Conservation (phyloP, 2,329 filamentous ascomycete genomes). For the Penicillium digitatum region DNA sequence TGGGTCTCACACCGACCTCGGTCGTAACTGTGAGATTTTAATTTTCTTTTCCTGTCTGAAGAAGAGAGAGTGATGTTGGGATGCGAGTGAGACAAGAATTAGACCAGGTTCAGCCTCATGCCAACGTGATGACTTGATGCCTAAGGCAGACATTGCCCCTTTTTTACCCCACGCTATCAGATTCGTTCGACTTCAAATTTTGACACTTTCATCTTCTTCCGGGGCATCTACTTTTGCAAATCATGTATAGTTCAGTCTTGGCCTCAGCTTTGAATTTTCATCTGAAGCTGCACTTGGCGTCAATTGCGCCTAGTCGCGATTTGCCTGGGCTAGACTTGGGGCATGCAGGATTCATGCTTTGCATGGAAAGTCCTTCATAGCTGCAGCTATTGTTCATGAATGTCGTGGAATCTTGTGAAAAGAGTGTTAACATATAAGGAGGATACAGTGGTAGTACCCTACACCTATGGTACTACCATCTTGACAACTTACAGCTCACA, state of each 20-base stretch:
- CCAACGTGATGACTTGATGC: background rate
- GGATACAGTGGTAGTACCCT: background rate
- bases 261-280: background rate
- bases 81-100: background rate
- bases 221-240: background rate
- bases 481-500: background rate
- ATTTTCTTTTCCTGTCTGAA: background rate
- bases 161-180: slow-evolving; percentile 7
- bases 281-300: background rate
- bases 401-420: background rate
- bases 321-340: background rate
- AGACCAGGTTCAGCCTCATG: slow-evolving; percentile 1
- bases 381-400: background rate
- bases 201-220: background rate
- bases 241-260: background rate
- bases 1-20: slow-evolving; percentile 9
- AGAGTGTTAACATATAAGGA: too few species aligned
- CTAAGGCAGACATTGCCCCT: background rate
- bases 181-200: background rate
- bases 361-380: background rate
- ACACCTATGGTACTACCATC: too few species aligned
- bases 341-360: slow-evolving; percentile 4
- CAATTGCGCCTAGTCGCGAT: background rate
- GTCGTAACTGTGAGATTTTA: background rate
- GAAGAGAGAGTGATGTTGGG: background rate